These are phyloP conservation scores for Lepidium sativum DNA, from an alignment of 345 rosid genomes.

Conservation along the genomic window DNA sequence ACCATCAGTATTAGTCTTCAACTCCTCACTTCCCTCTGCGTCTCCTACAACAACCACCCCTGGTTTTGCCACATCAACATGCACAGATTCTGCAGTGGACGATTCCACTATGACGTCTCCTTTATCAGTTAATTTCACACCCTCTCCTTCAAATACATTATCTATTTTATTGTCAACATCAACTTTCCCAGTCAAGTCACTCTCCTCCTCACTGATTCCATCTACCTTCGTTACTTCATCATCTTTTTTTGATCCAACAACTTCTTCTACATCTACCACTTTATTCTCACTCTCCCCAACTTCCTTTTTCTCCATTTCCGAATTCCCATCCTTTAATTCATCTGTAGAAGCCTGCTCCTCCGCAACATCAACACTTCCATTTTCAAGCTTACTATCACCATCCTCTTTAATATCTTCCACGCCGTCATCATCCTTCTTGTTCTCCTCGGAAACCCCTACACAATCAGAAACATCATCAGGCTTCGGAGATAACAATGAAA, in stretches of 20 bases:
- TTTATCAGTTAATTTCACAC: conserved; percentile 20
- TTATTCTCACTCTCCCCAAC: conserved; percentile 13
- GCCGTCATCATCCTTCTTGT: conserved; percentile 15
- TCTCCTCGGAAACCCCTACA: conserved; percentile 23
- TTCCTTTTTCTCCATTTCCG: conserved; percentile 2
- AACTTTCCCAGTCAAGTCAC: not conserved
- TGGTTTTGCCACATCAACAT: conserved; percentile 24
- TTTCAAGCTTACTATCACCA: conserved; percentile 23
- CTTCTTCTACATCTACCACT: conserved; percentile 21
- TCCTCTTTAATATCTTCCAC: conserved; percentile 8
- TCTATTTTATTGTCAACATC: conserved; percentile 23
- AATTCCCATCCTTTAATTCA: conserved; percentile 1
- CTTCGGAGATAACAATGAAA: conserved; percentile 14
- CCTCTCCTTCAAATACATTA: conserved; percentile 9
- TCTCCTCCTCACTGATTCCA: conserved; percentile 2
- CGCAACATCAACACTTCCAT: conserved; percentile 23
- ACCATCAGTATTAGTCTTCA: conserved; percentile 27
- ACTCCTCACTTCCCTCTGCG: conserved; percentile 26
- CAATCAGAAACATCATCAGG: conserved; percentile 19
- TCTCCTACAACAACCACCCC: conserved; percentile 40
- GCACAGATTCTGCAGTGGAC: conserved; percentile 27
- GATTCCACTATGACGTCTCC: conserved; percentile 26
- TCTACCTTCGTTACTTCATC: conserved; percentile 18
- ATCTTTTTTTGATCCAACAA: conserved; percentile 11
- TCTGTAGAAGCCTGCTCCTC: conserved; percentile 27